Percentiles rank a stretch among this genome's conserved stretches.
Evolutionary conservation across 805 yeast genomes (phyloP).

Genomic region (Metschnikowia anglica): DNA sequence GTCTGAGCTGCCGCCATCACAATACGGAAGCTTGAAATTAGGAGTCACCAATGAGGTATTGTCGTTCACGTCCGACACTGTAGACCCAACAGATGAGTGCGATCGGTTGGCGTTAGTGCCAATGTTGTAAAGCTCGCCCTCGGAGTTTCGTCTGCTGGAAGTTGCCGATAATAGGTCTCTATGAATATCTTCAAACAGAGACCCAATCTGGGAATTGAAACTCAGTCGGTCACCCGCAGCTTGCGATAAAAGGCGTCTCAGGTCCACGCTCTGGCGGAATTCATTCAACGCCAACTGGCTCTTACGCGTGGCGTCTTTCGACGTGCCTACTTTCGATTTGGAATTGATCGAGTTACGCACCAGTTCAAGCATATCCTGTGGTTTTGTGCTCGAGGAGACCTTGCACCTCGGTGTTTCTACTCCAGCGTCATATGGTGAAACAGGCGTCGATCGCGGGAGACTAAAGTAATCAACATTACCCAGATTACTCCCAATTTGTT

Average conservation of each 20-base stretch:
- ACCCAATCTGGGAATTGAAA: background rate
- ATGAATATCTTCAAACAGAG: conserved; percentile 6
- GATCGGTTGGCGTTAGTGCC: conserved; percentile 20
- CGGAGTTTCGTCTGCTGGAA: conserved; percentile 2
- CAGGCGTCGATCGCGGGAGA: conserved; percentile 3
- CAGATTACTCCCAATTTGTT: background rate
- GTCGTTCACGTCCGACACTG: conserved; percentile 21
- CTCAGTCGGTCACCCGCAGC: background rate
- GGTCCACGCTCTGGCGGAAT: conserved; percentile 39
- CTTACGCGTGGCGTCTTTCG: conserved; percentile 20
- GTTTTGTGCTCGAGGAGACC: conserved; percentile 17
- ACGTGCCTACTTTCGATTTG: conserved; percentile 23
- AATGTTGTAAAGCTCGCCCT: background rate
- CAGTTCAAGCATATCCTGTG: conserved; percentile 33
- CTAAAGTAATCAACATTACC: conserved; percentile 7
- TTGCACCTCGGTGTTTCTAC: conserved; percentile 9
- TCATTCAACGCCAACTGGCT: conserved; percentile 29
- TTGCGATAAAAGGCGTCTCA: conserved; percentile 28
- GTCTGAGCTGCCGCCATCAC: background rate
- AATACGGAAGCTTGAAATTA: no score
- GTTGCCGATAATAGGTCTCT: background rate
- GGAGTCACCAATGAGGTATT: background rate
- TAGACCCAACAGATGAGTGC: conserved; percentile 28
- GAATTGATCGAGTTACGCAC: conserved; percentile 32
- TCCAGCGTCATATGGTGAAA: background rate